phyloP scores from a whole-genome alignment of 1,284 basidiomycete genomes.

The Trichosporon faecale region DNA sequence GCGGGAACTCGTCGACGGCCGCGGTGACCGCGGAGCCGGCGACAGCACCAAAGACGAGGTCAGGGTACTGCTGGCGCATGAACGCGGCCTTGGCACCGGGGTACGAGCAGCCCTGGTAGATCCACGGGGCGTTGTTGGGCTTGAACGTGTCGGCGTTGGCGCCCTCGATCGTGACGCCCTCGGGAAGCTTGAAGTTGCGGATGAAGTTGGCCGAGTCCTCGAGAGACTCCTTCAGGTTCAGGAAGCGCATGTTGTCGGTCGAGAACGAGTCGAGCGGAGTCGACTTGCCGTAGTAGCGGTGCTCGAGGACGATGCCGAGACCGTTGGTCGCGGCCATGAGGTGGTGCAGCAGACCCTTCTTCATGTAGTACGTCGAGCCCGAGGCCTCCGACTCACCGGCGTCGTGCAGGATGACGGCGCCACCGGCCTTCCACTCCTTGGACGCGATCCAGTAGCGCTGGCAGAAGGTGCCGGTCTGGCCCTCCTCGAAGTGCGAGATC shows the following conservation, averaged over 20 bases:
- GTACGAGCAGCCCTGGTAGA: constrained; percentile 82
- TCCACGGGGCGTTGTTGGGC: constrained; percentile 68
- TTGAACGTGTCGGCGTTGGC: constrained; percentile 55
- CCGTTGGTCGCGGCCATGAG: constrained; percentile 78
- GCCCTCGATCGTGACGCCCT: constrained; percentile 58
- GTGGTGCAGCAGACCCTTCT: constrained; percentile 74
- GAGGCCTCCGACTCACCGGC: constrained; percentile 67
- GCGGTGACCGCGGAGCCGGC: constrained; percentile 67
- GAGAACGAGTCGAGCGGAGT: constrained; percentile 65
- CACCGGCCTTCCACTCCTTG: constrained; percentile 71
- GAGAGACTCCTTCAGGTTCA: constrained; percentile 83
- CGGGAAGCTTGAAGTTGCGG: constrained; percentile 66
- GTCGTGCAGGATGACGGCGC: constrained; percentile 76
- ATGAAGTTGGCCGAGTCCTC: constrained; percentile 90
- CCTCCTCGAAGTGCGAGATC: constrained; percentile 63
- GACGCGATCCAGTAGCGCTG: constrained; percentile 78
- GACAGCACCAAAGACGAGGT: constrained; percentile 88
- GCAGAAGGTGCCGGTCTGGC: constrained; percentile 52
- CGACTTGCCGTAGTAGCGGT: constrained; percentile 69
- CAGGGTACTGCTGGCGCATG: constrained; percentile 70
- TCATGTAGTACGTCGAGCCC: constrained; percentile 49
- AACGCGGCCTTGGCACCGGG: constrained; percentile 94
- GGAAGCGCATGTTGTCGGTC: constrained; percentile 74
- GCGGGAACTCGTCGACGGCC: constrained; percentile 56
- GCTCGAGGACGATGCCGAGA: constrained; percentile 81